Percentiles rank a stretch among this genome's conserved stretches.
Evolutionary conservation across 345 rosid genomes (phyloP).

Genomic region (Populus alba): DNA sequence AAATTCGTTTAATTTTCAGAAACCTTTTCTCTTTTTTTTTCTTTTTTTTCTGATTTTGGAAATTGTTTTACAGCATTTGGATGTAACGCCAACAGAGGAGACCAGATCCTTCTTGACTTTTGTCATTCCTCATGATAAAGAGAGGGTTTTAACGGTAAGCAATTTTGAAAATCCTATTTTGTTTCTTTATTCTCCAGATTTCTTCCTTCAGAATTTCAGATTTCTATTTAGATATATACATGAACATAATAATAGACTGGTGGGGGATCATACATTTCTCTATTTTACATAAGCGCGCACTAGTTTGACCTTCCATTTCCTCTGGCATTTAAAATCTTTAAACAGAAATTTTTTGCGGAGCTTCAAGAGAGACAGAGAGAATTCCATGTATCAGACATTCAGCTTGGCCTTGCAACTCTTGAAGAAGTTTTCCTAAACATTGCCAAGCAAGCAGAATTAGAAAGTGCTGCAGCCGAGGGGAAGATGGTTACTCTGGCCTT

Average conservation of each 20-base stretch:
- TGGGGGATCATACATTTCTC: no score
- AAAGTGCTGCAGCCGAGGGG: constrained; percentile 78
- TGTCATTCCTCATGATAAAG: constrained; percentile 80
- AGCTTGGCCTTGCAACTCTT: constrained; percentile 86
- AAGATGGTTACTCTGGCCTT: constrained; percentile 57
- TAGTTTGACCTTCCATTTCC: background rate
- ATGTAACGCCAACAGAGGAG: constrained; percentile 65
- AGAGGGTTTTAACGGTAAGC: constrained; percentile 59
- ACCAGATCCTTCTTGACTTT: constrained; percentile 66
- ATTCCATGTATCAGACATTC: constrained; percentile 75
- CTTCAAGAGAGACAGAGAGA: constrained; percentile 64
- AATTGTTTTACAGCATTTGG: constrained; percentile 52
- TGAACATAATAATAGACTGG: no score
- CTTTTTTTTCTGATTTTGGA: constrained; percentile 16
- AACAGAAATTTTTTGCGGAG: constrained; percentile 61
- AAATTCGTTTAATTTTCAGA: background rate
- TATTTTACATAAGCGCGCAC: no score
- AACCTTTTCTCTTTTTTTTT: background rate
- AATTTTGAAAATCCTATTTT: constrained; percentile 1
- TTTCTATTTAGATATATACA: no score
- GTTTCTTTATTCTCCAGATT: background rate
- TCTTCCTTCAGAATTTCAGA: background rate
- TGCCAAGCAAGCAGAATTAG: constrained; percentile 90
- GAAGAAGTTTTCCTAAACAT: constrained; percentile 96
- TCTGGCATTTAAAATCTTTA: constrained; percentile 7